Evolutionary conservation across 1,284 basidiomycete genomes (phyloP), one percentile per base, ranked within the genome.

Genomic region (Flammula alnicola): DNA sequence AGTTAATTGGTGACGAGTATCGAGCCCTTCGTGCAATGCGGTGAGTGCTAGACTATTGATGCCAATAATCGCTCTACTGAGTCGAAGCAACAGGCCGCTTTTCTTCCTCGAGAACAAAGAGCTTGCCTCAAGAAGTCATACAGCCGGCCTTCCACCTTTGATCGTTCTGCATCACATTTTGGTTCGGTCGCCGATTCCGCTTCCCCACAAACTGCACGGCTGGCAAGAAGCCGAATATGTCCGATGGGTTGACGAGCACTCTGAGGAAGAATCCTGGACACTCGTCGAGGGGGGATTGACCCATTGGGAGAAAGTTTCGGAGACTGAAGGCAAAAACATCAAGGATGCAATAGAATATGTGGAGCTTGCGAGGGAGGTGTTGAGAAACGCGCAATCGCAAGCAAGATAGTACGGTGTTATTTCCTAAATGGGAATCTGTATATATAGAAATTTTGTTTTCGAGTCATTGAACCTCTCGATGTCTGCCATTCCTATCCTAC

Each of bases 211-310:
- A 42, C 69, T 93, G 42, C 92, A 96, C 62, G 87, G 89, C 0
- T 97, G 95, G 95, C 88, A 91, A 51, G 92, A 96, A 65, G 81
- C 86, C 7, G 94, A 97, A 71, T 98, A 97, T 64, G 90, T 93
- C 35, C 81, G 87, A 36, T 95, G 90, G 89, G 79, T 93, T 22
- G 85, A 89, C 49, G 88, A 92, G 60, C 90, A 91, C 60, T 75
- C 81, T 7, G 81, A 85, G 52, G 78, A 78, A 53, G 90, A 92
- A 63, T 80, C 85, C 2, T 79, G 81, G 76, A 80, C 82, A 12
- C 76, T 93, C 31, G 72, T 93, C 22, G 86, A 91, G 42, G 76
- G 83, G 7, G 84, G 85, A 5, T 67, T 93, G 20, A 62, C 75
- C 0, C 86, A 87, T 51, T 91, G 88, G 86, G 87, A 91, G 64